Evolutionary conservation across 768 basidiomycete genomes (phyloP).

Genomic region (Lyophyllum atratum): DNA sequence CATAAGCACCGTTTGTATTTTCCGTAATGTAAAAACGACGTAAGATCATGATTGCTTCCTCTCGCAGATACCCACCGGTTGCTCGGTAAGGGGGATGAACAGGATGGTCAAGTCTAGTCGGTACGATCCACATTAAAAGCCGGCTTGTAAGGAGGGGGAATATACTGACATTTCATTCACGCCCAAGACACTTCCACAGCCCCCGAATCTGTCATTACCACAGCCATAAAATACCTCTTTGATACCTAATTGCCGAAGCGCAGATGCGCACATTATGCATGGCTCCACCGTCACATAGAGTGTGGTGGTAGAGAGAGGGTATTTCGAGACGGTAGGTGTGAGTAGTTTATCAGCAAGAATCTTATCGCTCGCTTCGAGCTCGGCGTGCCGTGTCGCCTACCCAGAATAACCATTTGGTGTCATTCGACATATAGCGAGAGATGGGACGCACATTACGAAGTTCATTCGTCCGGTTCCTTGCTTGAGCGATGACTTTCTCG

Average conservation of each 20-base stretch:
- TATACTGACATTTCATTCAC: constrained; percentile 72
- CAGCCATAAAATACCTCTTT: constrained; percentile 91
- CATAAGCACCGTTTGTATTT: constrained; percentile 75
- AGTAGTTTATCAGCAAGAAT: constrained; percentile 68
- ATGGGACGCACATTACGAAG: constrained; percentile 72
- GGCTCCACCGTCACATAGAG: constrained; percentile 99
- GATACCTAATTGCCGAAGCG: constrained; percentile 91
- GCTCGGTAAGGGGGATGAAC: constrained; percentile 75
- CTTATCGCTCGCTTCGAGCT: constrained; percentile 92
- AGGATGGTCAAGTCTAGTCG: constrained; percentile 67
- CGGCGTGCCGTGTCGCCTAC: constrained; percentile 95
- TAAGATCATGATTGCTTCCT: constrained; percentile 85
- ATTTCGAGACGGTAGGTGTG: constrained; percentile 48
- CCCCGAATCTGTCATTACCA: constrained; percentile 94
- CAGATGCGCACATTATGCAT: constrained; percentile 98
- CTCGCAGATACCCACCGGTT: constrained; percentile 72
- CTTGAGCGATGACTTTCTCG: constrained; percentile 75
- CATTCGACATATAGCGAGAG: not conserved
- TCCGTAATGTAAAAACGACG: constrained; percentile 92
- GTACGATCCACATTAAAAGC: constrained; percentile 8
- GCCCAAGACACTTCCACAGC: constrained; percentile 91
- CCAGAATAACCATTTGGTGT: constrained; percentile 6
- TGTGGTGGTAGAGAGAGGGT: constrained; percentile 77
- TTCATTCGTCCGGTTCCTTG: constrained; percentile 93
- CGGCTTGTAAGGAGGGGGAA: not conserved